Evolutionary conservation across 768 basidiomycete species (phyloP), one percentile per base, ranked within the genome.

Genomic region (Boletus tylopilopsis): DNA sequence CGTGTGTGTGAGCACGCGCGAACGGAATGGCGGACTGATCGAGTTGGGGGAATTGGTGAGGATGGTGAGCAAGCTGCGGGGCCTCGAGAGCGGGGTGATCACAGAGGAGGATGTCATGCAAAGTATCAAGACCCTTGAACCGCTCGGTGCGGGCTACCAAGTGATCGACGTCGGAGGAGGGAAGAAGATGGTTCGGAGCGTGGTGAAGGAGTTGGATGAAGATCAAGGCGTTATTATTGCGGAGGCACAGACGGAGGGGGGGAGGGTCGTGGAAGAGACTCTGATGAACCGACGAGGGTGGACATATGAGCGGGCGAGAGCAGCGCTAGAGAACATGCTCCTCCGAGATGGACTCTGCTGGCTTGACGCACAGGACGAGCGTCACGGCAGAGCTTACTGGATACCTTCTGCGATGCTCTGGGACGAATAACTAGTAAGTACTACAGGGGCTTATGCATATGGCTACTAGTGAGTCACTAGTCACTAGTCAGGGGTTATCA

Each of bases 261-360:
- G 94, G 2, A 70, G 83, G 47, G 72, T 97, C 7, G 80, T 81
- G 0, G 82, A 85, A 57, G 78, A 80, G 16, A 67, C 75, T 33
- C 68, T 94, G 23, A 76, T 86, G 38, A 60, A 64, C 25, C 67
- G 76, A 45, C 81, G 79, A 15, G 85, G 82, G 5, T 99, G 96
- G 96, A 81, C 81, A 2, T 67, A 76, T 42, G 87, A 88, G 30
- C 78, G 96, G 23, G 86, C 89, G 5, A 74, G 77, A 41, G 77
- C 81, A 11, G 94, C 87, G 2, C 67, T 98, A 59, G 85, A 93
- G 59, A 94, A 94, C 54, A 94, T 95, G 84, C 77, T 94, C 13
- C 75, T 91, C 53, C 76, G 87, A 23, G 94, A 98, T 54, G 95
- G 94, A 2, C 72, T 95, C 22, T 94, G 91, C 50, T 99, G 96